Base-by-base conservation (phyloP, 257 asterid genomes). In the Przewalskia tangutica region DNA sequence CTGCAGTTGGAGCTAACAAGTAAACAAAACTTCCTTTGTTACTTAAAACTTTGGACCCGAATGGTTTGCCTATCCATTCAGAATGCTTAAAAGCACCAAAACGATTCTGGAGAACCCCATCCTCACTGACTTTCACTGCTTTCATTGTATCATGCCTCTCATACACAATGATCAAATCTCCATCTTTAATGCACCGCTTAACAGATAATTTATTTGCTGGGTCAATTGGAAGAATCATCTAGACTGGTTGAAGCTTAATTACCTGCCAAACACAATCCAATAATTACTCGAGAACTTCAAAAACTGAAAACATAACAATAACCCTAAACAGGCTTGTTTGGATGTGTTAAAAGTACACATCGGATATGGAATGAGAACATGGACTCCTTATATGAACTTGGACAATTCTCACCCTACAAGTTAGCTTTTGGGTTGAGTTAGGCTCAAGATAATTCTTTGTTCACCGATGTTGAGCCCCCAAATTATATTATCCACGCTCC, bases 1-100 rank as follows among this genome's bases (percentile, higher is more conserved):
- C 99, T 1, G 99, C 93, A 8, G 99, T 96, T 14, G 99, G 99
- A 73, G 98, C 97, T 68, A 96, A 88, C 82, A 96, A 83, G 86
- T 94, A 93, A 20, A 96, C 86, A 76, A 90, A 96, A 71, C 97
- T 92, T 36, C 98, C 97, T 82, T 93, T 96, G 64, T 53, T 82
- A 85, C 98, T 96, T 81, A 91, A 90, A 63, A 86, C 97, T 86
- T 91, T 96, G n/a, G 97, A 91, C 12, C 99, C 99, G 55, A 96
- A 94, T 7, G 92, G 87, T 83, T 89, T 96, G 4, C 99, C 99
- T 23, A 96, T 87, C 99, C 98, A 96, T 73, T 92, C 97, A 20
- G 91, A 87, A 88, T 94, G 98, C 89, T 92, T 94, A 79, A 96
- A 96, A 71, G 87, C 83, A 17, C 99, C 99, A 77, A 90, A 96